Conservation (phyloP, 208 protist genomes). For the Wallacemonas rigidus region DNA sequence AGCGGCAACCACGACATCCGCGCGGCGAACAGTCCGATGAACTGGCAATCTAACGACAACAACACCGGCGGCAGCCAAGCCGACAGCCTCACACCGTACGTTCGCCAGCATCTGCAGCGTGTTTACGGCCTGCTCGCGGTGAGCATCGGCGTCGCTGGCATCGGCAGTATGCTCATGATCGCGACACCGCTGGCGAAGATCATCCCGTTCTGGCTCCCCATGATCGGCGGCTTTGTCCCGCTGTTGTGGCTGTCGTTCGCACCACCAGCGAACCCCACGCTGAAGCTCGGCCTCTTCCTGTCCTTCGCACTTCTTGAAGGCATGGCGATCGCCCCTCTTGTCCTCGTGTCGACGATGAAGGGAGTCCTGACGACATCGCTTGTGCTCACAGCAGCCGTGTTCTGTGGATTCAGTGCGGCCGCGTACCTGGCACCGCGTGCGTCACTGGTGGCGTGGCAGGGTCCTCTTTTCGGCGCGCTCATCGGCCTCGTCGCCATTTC, state of each 20-base stretch:
- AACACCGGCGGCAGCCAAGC: conserved; percentile 47
- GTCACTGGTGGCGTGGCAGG: conserved; percentile 81
- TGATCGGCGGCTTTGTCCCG: conserved; percentile 82
- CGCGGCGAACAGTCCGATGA: conserved; percentile 44
- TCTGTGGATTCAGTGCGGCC: conserved; percentile 85
- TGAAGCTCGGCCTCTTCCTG: conserved; percentile 82
- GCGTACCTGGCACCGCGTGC: conserved; percentile 81
- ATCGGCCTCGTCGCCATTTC: conserved; percentile 86
- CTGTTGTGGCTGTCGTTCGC: conserved; percentile 85
- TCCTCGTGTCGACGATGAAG: conserved; percentile 72
- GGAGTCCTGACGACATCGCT: conserved; percentile 81
- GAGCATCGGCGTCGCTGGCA: conserved; percentile 30
- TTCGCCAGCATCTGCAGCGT: conserved; percentile 77
- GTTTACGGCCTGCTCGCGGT: conserved; percentile 79
- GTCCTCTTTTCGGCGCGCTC: conserved; percentile 81
- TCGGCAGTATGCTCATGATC: conserved; percentile 82
- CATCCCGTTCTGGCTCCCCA: conserved; percentile 84
- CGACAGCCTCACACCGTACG: conserved; percentile 80
- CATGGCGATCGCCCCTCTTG: conserved; percentile 81
- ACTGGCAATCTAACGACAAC: conserved; percentile 28
- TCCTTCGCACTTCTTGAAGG: conserved; percentile 81
- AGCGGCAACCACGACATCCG: conserved; percentile 35
- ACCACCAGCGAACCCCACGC: conserved; percentile 65
- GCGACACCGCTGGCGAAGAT: conserved; percentile 67
- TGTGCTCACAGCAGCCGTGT: conserved; percentile 81